These are phyloP conservation scores for Rasamsonia emersonii DNA, from an alignment of 2,329 filamentous ascomycete species.

Conservation along the genomic window DNA sequence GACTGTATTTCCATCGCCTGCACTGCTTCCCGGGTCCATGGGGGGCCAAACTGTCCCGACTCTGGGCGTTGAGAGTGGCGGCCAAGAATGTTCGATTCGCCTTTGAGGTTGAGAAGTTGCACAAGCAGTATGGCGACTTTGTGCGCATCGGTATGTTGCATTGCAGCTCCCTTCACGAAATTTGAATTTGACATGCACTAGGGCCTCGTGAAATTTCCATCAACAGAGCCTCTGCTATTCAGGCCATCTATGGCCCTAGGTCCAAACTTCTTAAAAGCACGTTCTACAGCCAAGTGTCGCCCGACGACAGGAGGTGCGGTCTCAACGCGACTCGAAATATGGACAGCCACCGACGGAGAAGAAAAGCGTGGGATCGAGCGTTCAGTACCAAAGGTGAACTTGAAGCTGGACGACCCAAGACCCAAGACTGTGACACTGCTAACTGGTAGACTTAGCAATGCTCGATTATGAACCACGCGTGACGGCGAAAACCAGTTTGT, in stretches of 20 bases:
- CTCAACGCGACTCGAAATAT: constrained; percentile 4
- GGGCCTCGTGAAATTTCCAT: constrained; percentile 5
- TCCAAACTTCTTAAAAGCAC: constrained; percentile 5
- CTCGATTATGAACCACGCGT: constrained; percentile 3
- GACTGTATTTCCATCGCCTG: constrained; percentile 15
- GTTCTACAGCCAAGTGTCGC: constrained; percentile 6
- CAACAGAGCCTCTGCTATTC: constrained; percentile 3
- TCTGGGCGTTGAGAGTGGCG: constrained; percentile 19
- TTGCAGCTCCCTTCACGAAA: no score
- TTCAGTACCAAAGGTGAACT: constrained; percentile 7
- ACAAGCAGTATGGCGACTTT: constrained; percentile 25
- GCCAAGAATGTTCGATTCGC: no score
- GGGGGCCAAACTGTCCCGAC: constrained; percentile 13
- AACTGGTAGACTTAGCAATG: no score
- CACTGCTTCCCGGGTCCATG: constrained; percentile 10
- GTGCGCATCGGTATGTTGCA: constrained; percentile 38
- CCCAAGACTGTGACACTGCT: constrained; percentile 1
- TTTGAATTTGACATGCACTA: no score
- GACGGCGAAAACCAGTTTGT: background rate
- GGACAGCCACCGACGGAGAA: constrained; percentile 3
- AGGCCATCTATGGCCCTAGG: constrained; percentile 1
- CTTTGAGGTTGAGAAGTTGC: constrained; percentile 20
- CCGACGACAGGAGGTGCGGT: constrained; percentile 1
- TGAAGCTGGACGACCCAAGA: no score
- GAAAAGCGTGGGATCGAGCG: constrained; percentile 7